These are phyloP conservation scores for Hypoxylon rickii DNA, from an alignment of 495 filamentous ascomycete genomes.

Conservation along the genomic window DNA sequence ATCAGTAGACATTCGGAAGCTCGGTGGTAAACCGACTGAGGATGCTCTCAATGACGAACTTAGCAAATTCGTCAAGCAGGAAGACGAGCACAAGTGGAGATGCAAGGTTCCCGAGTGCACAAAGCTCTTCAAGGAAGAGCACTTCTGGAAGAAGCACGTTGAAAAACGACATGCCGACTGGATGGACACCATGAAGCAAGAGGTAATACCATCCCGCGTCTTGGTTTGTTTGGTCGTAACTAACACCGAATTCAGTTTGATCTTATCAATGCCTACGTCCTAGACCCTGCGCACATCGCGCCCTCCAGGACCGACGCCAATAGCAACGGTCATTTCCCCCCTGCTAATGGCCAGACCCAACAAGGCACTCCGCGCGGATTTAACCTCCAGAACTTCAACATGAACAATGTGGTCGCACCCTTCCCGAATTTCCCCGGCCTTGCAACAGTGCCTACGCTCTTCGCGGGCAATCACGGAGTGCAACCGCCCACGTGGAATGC, in stretches of 20 bases:
- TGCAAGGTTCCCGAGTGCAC: conserved; percentile 95
- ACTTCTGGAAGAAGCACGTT: conserved; percentile 97
- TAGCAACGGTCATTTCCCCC: conserved; percentile 93
- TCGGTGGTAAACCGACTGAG: conserved; percentile 85
- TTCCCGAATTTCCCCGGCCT: conserved; percentile 54
- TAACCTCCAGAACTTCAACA: conserved; percentile 69
- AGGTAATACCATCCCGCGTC: conserved; percentile 63
- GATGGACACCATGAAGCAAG: conserved; percentile 76
- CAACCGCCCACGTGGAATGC: conserved; percentile 53
- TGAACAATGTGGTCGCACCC: conserved; percentile 58
- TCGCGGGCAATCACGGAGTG: conserved; percentile 57
- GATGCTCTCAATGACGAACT: conserved; percentile 88
- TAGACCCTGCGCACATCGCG: conserved; percentile 91
- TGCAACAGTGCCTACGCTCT: conserved; percentile 55
- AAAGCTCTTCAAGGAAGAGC: conserved; percentile 95
- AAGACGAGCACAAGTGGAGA: conserved; percentile 93
- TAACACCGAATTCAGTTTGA: conserved; percentile 62
- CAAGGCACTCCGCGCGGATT: conserved; percentile 93
- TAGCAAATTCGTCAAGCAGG: conserved; percentile 87
- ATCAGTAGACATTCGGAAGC: conserved; percentile 78
- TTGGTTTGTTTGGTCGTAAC: not conserved
- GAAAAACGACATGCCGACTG: conserved; percentile 95
- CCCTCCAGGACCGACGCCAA: conserved; percentile 94
- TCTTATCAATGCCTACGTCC: conserved; percentile 89
- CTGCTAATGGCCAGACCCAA: conserved; percentile 68